Evolutionary conservation across 768 basidiomycete genomes (phyloP).

Genomic region (Termitomyces sp.): DNA sequence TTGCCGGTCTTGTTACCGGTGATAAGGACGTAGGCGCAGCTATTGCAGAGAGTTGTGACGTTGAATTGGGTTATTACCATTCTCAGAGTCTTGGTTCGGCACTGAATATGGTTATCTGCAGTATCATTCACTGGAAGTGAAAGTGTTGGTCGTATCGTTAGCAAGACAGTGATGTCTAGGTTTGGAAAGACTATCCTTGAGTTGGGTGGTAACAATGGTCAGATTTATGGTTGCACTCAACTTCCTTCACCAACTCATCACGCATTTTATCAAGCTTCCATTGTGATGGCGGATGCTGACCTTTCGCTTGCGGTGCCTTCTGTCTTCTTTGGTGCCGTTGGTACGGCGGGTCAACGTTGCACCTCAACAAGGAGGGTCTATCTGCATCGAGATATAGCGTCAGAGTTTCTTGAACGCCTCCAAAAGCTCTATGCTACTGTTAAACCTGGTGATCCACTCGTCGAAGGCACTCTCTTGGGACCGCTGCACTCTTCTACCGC

Average conservation of each 20-base stretch:
- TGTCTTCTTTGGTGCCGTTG: conserved; percentile 92
- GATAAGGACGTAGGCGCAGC: conserved; percentile 77
- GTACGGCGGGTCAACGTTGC: conserved; percentile 72
- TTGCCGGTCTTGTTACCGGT: conserved; percentile 79
- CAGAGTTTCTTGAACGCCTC: conserved; percentile 71
- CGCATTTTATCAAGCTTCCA: conserved; percentile 54
- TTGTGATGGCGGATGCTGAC: conserved; percentile 93
- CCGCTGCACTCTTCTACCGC: conserved; percentile 77
- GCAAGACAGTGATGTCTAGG: conserved; percentile 77
- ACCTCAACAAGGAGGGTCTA: conserved; percentile 90
- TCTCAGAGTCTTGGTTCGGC: conserved; percentile 3
- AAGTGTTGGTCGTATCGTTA: conserved; percentile 79
- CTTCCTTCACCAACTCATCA: conserved; percentile 12
- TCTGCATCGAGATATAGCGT: conserved; percentile 76
- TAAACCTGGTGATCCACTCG: conserved; percentile 83
- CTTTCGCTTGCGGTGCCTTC: conserved; percentile 84
- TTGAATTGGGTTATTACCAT: conserved; percentile 65
- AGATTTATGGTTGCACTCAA: conserved; percentile 18
- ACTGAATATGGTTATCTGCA: conserved; percentile 23
- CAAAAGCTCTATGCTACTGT: conserved; percentile 68
- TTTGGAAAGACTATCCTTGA: conserved; percentile 91
- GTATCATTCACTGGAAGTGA: conserved; percentile 97
- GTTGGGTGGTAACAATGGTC: conserved; percentile 94
- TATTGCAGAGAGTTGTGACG: conserved; percentile 64
- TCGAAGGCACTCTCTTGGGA: conserved; percentile 68